Base-by-base conservation (phyloP, 129 eudicot species). In the Mikania micrantha region DNA sequence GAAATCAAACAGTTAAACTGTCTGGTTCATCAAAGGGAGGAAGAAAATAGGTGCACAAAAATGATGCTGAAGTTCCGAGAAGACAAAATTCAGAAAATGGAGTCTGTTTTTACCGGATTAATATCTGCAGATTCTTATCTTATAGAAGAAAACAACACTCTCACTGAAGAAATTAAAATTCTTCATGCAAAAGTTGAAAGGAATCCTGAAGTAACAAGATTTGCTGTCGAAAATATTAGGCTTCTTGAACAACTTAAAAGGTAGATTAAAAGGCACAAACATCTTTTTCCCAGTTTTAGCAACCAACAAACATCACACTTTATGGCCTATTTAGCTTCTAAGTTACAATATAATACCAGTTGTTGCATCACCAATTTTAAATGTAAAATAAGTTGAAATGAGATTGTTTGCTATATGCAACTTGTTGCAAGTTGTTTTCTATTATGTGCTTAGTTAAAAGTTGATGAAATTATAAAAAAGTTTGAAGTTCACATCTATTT, bases 151-250 rank as follows among this genome's bases (percentile, higher is more conserved):
- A 92, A 92, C 77, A 69, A 68, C 63, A 79, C 78, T 52, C 89
- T 88, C 31, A 64, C 60, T 5, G 87, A 88, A 71, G 98, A 92
- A 85, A 80, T 81, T 40, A 75, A 80, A 50, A 45, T 88, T 25
- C 84, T 85, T 39, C 85, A 74, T 70, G 85, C 85, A 25, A 88
- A 82, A 76, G 75, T 88, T 73, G 96, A 92, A 39, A 85, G 49
- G 70, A 92, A 92, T 62, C 98, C 96, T 7, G 98, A 92, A 82
- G 96, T 92, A 56, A 92, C 95, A 20, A 87, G 98, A 15, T 92
- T 92, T 76, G 98, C 98, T 36, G 71, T 66, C n/a, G 95, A 92
- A 73, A 92, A 92, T 67, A 85, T 88, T 35, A 61, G 96, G 88
- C 96, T 88, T 36, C 62, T 84, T 57, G 95, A 92, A 67, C 85